Base-by-base conservation (phyloP, 805 yeast species). In the Saccharomycopsis javanensis region DNA sequence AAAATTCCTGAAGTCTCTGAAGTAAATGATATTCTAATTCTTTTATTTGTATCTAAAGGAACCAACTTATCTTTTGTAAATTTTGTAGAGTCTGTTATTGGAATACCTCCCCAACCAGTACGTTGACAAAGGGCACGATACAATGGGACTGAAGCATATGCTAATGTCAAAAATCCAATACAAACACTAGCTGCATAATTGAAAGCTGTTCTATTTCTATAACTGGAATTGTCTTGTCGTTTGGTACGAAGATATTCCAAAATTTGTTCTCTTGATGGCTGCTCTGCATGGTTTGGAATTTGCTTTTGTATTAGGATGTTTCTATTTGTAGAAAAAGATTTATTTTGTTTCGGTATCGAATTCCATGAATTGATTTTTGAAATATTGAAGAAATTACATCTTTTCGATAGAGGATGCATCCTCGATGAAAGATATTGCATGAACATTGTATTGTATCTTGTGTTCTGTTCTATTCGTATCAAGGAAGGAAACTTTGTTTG, bases 91-190 rank as follows among this genome's bases (percentile, higher is more conserved):
- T 94, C 98, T 0, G 97, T 91, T 64, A 91, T 86, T 10, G 98
- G 98, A 7, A 86, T 83, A 46, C 99, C 99, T 53, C 92, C 97
- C 80, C 86, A 94, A 0, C 99, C 99, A 0, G 97, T 91, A 70
- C 95, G 79, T 64, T 91, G 88, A 75, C 99, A 94, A 31, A 94
- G 77, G 7, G 91, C 89, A 63, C 97, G 75, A 70, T 94, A 94
- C 5, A 94, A 72, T 4, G 98, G 98, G 18, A 94, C 99, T 0
- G 97, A 88, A 8, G 90, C 87, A 70, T 89, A 94, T 0, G 96
- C 79, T 5, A 92, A 73, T 0, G 96, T 88, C 16, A 88, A 71
- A 61, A 88, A 87, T 2, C 82, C 71, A 30, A 91, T 28, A 5
- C 61, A 58, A 10, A 60, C 20, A 25, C 57, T 50, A 15, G 45